phyloP scores from a whole-genome alignment of 169 alveolate species.

The Plasmodium chabaudi region DNA sequence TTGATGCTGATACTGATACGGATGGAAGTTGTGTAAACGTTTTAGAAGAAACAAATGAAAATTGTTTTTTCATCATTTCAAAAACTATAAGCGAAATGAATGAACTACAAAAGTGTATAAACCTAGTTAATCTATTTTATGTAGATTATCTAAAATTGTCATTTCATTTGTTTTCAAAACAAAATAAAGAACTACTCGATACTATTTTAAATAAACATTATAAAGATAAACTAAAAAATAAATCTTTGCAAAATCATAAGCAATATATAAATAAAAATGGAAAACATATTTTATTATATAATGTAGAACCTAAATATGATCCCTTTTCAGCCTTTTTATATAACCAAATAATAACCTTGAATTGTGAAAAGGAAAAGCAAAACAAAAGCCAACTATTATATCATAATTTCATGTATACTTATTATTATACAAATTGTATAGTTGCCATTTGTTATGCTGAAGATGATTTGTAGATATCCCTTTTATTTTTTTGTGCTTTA shows the following conservation, averaged over 20 bases:
- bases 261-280: background rate
- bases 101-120: background rate
- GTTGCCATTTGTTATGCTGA: no score
- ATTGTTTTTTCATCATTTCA: constrained; percentile 27
- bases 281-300: constrained; percentile 4
- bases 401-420: background rate
- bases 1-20: background rate
- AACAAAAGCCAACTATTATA: no score
- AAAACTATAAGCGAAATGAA: background rate
- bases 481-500: no score
- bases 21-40: background rate
- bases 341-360: constrained; percentile 9
- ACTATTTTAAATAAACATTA: background rate
- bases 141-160: constrained; percentile 15
- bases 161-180: background rate
- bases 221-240: background rate
- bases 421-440: background rate
- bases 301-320: background rate
- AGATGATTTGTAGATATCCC: no score
- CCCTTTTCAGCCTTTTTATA: background rate
- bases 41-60: constrained; percentile 20
- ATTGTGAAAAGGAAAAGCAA: background rate
- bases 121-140: background rate
- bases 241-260: background rate
- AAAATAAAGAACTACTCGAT: background rate